Base-by-base conservation (phyloP, 2,329 filamentous ascomycete species). In the Colletotrichum liaoningense region DNA sequence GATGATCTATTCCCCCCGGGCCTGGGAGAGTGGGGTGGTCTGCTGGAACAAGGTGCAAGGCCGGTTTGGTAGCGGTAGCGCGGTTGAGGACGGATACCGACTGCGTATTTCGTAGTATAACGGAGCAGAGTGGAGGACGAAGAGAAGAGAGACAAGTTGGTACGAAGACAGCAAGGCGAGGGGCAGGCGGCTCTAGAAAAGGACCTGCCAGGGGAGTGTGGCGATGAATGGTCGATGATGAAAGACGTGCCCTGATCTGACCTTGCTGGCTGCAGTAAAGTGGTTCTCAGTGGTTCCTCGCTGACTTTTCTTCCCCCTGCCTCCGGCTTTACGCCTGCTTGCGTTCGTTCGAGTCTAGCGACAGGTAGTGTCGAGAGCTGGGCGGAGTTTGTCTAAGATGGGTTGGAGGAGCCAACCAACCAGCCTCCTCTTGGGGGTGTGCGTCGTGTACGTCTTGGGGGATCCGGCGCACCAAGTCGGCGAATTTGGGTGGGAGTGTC, bases 181-280 rank as follows among this genome's bases (percentile, higher is more conserved):
- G 71, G 72, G 68, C 67, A 73, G 70, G 70, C 70, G 67, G 67
- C 70, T 73, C 70, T 73, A 73, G 60, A 70, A 70, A 73, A 73
- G 60, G 70, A 62, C 30, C 66, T 65, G 70, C 70, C 70, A 70
- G 70, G 63, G 69, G 74, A 67, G 63, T 73, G 74, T 75, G 74
- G 74, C 74, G 49, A 75, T 72, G 71, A 72, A 67, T 75, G 74
- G 67, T 63, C 74, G 74, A 75, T 75, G 74, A 75, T 75, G 71
- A 69, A 74, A 75, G 74, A 72, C 71, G 59, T 73, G 70, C 70
- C 70, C 60, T 73, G 70, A 65, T 65, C 70, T 73, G 66, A 70
- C 67, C 67, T 66, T 70, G 70, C 70, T 69, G 60, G 70, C 66
- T 73, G 70, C 70, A 73, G 59, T 56, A 73, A 56, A 73, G 70